Percentiles rank a stretch among this genome's conserved stretches.
Conservation (phyloP, 345 rosid genomes). For the Physaria fendleri region DNA sequence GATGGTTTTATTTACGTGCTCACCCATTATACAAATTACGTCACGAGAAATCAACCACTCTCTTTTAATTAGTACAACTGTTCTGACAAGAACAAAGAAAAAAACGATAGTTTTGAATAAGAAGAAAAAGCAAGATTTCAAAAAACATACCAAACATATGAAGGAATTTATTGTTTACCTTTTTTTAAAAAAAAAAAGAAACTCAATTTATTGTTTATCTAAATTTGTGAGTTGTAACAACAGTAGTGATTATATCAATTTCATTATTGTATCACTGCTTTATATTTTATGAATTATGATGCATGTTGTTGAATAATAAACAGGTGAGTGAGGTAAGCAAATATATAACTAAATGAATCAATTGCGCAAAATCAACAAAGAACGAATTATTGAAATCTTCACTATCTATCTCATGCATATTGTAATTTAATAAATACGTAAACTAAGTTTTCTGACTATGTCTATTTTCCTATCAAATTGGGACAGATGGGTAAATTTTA, state of each 20-base stretch:
- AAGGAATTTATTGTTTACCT: too few species aligned
- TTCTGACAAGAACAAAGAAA: too few species aligned
- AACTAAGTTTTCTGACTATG: constrained; percentile 1
- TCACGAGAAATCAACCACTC: neutral
- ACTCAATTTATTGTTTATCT: too few species aligned
- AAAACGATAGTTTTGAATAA: too few species aligned
- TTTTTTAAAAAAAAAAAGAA: too few species aligned
- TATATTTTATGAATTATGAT: neutral
- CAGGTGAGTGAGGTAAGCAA: neutral
- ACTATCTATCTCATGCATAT: neutral
- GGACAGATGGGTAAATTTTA: neutral
- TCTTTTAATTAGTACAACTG: too few species aligned
- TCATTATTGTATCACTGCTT: neutral
- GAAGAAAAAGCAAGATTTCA: neutral
- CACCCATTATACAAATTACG: neutral
- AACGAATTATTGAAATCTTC: neutral
- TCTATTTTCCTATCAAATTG: neutral
- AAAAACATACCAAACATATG: neutral
- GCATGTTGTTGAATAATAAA: neutral
- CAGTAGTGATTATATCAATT: neutral
- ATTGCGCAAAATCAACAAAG: neutral
- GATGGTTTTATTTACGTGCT: neutral
- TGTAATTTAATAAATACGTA: neutral
- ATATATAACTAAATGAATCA: neutral
- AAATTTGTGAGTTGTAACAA: neutral